A percentile compares a stretch with the other conserved stretches of the same genome.
These are phyloP conservation scores for Epichloe scottii DNA, from an alignment of 2,329 filamentous ascomycete genomes.

Conservation along the genomic window DNA sequence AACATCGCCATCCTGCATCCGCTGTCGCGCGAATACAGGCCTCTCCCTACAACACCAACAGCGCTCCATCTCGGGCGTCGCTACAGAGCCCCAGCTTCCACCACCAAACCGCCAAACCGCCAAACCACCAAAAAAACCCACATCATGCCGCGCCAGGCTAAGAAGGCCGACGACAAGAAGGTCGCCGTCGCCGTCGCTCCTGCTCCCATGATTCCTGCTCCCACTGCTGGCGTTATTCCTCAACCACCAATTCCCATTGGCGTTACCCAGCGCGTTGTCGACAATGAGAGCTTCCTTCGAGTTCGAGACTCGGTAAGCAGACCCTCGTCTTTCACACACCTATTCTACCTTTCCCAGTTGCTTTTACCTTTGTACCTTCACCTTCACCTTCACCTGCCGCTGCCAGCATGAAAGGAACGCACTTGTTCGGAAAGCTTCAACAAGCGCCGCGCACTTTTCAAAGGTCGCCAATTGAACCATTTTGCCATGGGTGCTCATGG, in stretches of 20 bases:
- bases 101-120: neutral
- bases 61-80: conserved; percentile 8
- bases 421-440: too few relatives aligned
- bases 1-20: conserved; percentile 6
- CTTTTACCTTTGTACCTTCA: neutral
- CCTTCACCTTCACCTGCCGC: neutral
- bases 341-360: neutral
- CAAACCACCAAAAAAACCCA: neutral
- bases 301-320: conserved; percentile 69
- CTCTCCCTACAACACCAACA: conserved; percentile 9
- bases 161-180: conserved; percentile 29
- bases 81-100: conserved; percentile 2
- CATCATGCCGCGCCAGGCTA: conserved; percentile 34
- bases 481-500: neutral
- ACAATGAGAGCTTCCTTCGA: conserved; percentile 65
- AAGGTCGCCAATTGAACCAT: neutral
- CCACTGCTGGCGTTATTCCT: conserved; percentile 4
- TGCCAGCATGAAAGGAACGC: too few relatives aligned
- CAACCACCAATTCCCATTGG: conserved; percentile 8
- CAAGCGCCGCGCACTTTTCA: too few relatives aligned
- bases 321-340: conserved; percentile 5
- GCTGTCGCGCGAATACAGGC: conserved; percentile 4
- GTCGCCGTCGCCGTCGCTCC: conserved; percentile 20
- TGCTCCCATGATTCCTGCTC: conserved; percentile 14
- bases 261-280: conserved; percentile 32